Conservation (phyloP, 2,329 filamentous ascomycete genomes). For the Spiromastix sp. region DNA sequence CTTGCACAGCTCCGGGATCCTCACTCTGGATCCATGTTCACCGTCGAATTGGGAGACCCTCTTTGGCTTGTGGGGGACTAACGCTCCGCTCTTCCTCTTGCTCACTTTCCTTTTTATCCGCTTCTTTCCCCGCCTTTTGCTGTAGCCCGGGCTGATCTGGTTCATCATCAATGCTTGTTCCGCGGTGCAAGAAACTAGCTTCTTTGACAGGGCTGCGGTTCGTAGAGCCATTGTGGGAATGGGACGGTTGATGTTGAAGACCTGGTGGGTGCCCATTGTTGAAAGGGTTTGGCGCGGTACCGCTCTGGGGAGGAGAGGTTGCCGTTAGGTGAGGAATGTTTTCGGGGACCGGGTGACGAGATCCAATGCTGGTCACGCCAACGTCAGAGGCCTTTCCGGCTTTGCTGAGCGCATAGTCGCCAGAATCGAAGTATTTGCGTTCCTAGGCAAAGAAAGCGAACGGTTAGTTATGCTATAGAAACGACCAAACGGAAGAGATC, state of each 20-base stretch:
- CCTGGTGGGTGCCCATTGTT: constrained; percentile 23
- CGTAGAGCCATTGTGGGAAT: constrained; percentile 27
- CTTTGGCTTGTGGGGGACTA: constrained; percentile 36
- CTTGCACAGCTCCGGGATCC: too few species aligned
- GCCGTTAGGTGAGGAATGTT: constrained; percentile 85
- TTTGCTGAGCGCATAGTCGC: constrained; percentile 93
- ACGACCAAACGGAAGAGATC: not conserved
- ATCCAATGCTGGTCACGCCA: constrained; percentile 86
- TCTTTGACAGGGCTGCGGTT: constrained; percentile 79
- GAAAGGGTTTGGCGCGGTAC: constrained; percentile 17
- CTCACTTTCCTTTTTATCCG: constrained; percentile 33
- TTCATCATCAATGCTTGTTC: constrained; percentile 55
- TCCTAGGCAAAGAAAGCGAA: constrained; percentile 42
- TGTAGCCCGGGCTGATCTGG: constrained; percentile 17
- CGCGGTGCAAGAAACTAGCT: constrained; percentile 72
- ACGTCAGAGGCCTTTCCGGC: constrained; percentile 92
- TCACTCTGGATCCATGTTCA: too few species aligned
- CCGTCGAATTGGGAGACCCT: constrained; percentile 56
- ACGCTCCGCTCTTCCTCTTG: constrained; percentile 28
- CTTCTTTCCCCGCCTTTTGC: constrained; percentile 34
- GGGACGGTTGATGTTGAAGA: constrained; percentile 11
- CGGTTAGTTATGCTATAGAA: not conserved
- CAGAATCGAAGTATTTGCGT: constrained; percentile 96
- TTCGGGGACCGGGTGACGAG: constrained; percentile 87
- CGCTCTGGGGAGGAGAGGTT: constrained; percentile 38